Evolutionary conservation across 345 rosid species (phyloP).

Genomic region (Fremontodendron californicum): DNA sequence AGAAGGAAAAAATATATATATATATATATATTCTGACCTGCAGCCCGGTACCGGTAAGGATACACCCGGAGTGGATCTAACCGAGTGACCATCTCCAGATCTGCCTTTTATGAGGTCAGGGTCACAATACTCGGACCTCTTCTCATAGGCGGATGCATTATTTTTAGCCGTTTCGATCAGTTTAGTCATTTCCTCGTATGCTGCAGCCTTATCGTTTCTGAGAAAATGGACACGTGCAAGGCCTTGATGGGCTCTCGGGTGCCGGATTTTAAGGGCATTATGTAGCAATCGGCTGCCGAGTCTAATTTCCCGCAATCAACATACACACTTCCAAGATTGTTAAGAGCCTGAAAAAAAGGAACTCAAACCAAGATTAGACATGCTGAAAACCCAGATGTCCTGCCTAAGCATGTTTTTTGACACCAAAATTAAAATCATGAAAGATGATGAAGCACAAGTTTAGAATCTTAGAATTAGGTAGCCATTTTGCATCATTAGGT

Average conservation of each 20-base stretch:
- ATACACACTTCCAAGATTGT: constrained; percentile 94
- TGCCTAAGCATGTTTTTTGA: not conserved
- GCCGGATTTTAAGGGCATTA: constrained; percentile 87
- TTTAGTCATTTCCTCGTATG: constrained; percentile 88
- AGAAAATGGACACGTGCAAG: constrained; percentile 91
- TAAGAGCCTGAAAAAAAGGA: constrained; percentile 69
- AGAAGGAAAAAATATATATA: not conserved
- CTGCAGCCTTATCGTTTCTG: constrained; percentile 67
- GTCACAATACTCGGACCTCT: constrained; percentile 93
- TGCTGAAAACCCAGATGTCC: not conserved
- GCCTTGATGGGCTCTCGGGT: constrained; percentile 97
- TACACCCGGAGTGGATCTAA: constrained; percentile 96
- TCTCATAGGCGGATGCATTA: constrained; percentile 96
- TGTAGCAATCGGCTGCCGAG: constrained; percentile 92
- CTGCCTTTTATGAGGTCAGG: constrained; percentile 82
- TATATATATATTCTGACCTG: constrained; percentile 84
- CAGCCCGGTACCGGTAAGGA: constrained; percentile 95
- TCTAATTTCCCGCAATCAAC: constrained; percentile 70
- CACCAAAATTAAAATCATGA: not conserved
- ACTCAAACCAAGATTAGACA: constrained; percentile 1
- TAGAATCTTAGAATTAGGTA: not conserved
- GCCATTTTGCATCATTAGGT: not conserved
- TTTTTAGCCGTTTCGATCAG: constrained; percentile 78
- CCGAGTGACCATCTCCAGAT: constrained; percentile 85
- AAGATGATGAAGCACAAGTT: not conserved